Evolutionary conservation across 1,139 yeast genomes (phyloP).

Genomic region (Taiozyma sp.): DNA sequence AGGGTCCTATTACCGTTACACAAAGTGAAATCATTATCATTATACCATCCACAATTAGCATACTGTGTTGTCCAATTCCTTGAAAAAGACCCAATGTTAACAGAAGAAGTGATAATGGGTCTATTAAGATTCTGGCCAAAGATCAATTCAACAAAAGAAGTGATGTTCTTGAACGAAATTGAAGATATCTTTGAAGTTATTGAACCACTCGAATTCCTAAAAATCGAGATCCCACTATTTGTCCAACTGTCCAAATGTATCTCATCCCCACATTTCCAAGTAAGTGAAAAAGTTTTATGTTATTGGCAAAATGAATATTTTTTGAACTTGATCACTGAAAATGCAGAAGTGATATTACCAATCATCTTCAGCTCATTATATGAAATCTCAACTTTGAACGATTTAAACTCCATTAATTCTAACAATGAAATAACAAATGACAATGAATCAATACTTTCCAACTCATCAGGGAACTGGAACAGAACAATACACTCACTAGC

Average conservation of each 20-base stretch:
- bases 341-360: conserved; percentile 88
- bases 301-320: conserved; percentile 96
- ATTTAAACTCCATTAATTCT: conserved; percentile 28
- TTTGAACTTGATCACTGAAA: conserved; percentile 82
- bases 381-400: conserved; percentile 51
- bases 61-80: conserved; percentile 95
- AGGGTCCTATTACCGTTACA: conserved; percentile 92
- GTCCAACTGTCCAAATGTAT: conserved; percentile 94
- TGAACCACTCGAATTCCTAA: conserved; percentile 88
- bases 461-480: conserved; percentile 60
- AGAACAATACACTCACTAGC: conserved; percentile 90
- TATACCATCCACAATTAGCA: conserved; percentile 95
- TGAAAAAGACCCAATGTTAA: conserved; percentile 87
- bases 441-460: background rate
- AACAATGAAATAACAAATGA: conserved; percentile 40
- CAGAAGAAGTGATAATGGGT: conserved; percentile 95
- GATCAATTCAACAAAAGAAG: conserved; percentile 90
- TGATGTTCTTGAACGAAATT: conserved; percentile 90
- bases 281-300: conserved; percentile 89
- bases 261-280: conserved; percentile 95
- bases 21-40: conserved; percentile 80
- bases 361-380: conserved; percentile 87
- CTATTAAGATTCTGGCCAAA: conserved; percentile 96
- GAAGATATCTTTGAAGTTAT: conserved; percentile 96
- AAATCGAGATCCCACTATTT: conserved; percentile 89